Evolutionary conservation across 208 protist species (phyloP).

Genomic region (Trypanosoma mega): DNA sequence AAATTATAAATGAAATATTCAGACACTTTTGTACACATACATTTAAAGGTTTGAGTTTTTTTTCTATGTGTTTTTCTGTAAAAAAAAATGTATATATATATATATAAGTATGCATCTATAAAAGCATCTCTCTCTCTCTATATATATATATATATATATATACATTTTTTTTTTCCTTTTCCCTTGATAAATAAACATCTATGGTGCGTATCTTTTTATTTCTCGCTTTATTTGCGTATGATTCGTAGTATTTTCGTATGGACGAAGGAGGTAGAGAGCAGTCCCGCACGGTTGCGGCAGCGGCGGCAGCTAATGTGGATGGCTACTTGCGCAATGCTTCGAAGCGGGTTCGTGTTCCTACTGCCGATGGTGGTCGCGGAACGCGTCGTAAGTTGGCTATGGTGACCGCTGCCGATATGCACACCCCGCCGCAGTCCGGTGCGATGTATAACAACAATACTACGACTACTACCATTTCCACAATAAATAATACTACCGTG

Average conservation of each 20-base stretch:
- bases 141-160: slow-evolving; percentile 11
- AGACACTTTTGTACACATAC: no score
- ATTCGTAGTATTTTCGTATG: no score
- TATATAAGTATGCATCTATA: no score
- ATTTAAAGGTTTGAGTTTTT: not conserved
- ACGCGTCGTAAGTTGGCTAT: slow-evolving; percentile 79
- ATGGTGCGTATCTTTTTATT: slow-evolving; percentile 16
- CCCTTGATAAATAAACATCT: not conserved
- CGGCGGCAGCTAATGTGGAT: slow-evolving; percentile 69
- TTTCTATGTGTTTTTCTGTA: not conserved
- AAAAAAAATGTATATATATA: not conserved
- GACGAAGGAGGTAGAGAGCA: slow-evolving; percentile 3
- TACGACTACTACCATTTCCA: no score
- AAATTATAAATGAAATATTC: no score
- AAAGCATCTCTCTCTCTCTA: slow-evolving; percentile 9
- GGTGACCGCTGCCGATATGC: slow-evolving; percentile 63
- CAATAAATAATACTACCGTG: no score
- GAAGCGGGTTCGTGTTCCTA: slow-evolving; percentile 65
- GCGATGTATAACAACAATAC: no score
- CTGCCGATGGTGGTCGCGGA: slow-evolving; percentile 70
- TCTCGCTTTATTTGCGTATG: no score
- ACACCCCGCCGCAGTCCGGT: slow-evolving; percentile 5
- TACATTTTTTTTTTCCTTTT: slow-evolving; percentile 29
- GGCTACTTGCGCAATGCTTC: slow-evolving; percentile 86
- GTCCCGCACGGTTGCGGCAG: slow-evolving; percentile 39